Base-by-base conservation (phyloP, 176 grass and related monocot species). In the Urochloa ruziziensis region DNA sequence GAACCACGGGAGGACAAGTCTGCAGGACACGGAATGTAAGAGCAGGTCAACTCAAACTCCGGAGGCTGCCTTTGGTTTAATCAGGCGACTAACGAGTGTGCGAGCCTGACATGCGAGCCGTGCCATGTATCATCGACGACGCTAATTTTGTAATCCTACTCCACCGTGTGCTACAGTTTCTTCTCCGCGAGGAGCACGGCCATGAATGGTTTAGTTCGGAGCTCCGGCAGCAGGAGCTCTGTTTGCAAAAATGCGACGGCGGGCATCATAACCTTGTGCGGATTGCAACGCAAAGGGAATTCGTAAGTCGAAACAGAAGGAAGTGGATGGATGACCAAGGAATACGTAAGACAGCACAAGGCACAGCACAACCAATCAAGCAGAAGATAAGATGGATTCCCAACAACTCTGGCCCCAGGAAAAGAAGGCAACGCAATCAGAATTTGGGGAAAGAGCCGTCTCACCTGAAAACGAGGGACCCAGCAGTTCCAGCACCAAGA, bases 391-490 rank as follows among this genome's bases (percentile, higher is more conserved):
- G 5, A 44, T 44, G 35, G 23, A 70, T 70, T 70, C 37, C 67
- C 39, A 44, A 70, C 6, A 70, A 70, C n/a, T 70, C 5, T 2
- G 24, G 23, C 12, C 67, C 23, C 28, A 42, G 1, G 6, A 65
- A 65, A 65, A 18, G 24, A 28, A 78, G 16, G 25, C 75, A 44
- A 3, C 13, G 19, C 43, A 36, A 51, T 23, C 67, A 73, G 14
- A 73, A 46, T 46, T 70, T 46, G 11, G 13, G 30, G 42, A 0
- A 29, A 29, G 44, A 1, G 17, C 1, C 32, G 13, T 10, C 0
- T 23, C 0, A 89, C 87, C 87, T 89, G 30, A 74, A 75, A 35
- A 62, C 7, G 43, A 35, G 16, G 56, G 34, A 17, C 28, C 48
- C 21, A 42, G 0, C 43, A 13, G 4, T 34, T 66, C 62, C 54